phyloP scores from a whole-genome alignment of 1,284 basidiomycete species.

The Vanrija sp. region DNA sequence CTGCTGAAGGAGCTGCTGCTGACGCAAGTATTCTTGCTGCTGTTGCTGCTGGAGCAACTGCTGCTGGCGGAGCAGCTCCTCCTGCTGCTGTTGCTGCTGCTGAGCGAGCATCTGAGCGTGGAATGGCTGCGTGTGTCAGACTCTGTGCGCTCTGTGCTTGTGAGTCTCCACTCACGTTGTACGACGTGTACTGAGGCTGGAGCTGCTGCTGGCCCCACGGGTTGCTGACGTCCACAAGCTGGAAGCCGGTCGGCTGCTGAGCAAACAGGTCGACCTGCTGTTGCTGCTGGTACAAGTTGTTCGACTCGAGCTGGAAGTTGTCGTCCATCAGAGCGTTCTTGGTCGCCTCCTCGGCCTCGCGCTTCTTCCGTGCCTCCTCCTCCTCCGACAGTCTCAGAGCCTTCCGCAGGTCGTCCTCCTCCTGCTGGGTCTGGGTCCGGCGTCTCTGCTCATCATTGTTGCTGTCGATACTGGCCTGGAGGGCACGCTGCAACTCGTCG shows the following conservation, averaged over 20 bases:
- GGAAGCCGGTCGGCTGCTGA: slow-evolving; percentile 47
- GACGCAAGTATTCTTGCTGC: slow-evolving; percentile 51
- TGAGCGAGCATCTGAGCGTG: slow-evolving; percentile 49
- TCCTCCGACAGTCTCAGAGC: slow-evolving; percentile 82
- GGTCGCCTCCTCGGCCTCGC: slow-evolving; percentile 69
- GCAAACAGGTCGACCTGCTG: slow-evolving; percentile 30
- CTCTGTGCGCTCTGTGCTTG: not conserved
- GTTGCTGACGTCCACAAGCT: slow-evolving; percentile 60
- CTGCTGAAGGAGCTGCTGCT: slow-evolving; percentile 59
- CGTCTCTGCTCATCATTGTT: slow-evolving; percentile 69
- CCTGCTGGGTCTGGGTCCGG: slow-evolving; percentile 41
- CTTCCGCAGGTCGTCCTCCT: slow-evolving; percentile 71
- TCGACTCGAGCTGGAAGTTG: slow-evolving; percentile 56
- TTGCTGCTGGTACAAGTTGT: slow-evolving; percentile 42
- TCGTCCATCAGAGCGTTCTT: slow-evolving; percentile 80
- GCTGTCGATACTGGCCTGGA: slow-evolving; percentile 79
- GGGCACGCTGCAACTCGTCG: slow-evolving; percentile 72
- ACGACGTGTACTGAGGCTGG: slow-evolving; percentile 60
- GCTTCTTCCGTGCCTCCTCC: slow-evolving; percentile 70
- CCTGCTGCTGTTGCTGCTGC: slow-evolving; percentile 48
- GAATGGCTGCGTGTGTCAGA: slow-evolving; percentile 45
- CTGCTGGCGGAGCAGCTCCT: slow-evolving; percentile 45
- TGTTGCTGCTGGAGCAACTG: slow-evolving; percentile 49
- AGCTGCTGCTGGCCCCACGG: slow-evolving; percentile 50
- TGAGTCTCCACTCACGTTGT: slow-evolving; percentile 39